Evolutionary conservation across 306 rosid genomes (phyloP).

Genomic region (Carpinus fangiana): DNA sequence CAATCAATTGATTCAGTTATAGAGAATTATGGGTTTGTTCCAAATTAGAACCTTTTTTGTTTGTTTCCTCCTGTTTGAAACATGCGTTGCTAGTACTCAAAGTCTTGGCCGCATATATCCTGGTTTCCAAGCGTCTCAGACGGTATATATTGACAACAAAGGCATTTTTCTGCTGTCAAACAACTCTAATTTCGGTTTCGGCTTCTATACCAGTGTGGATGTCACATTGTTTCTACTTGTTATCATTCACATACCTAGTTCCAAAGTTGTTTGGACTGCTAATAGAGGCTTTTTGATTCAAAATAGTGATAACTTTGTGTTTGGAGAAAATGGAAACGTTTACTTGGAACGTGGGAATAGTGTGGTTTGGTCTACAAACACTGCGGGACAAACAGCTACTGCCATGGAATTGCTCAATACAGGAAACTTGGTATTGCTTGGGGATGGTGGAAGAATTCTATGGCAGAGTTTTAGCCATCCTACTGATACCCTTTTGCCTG

Average conservation of each 20-base stretch:
- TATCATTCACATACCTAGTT: constrained; percentile 31
- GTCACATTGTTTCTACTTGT: constrained; percentile 30
- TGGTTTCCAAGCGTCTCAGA: constrained; percentile 38
- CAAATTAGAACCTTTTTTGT: constrained; percentile 7
- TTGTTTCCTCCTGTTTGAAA: constrained; percentile 12
- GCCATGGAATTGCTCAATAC: constrained; percentile 36
- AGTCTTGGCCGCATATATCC: constrained; percentile 27
- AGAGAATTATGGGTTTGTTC: neutral
- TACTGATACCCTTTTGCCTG: constrained; percentile 43
- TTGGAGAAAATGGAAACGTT: constrained; percentile 30
- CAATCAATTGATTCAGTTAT: neutral
- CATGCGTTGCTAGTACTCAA: constrained; percentile 27
- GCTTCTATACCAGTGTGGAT: constrained; percentile 30
- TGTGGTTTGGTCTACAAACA: constrained; percentile 34
- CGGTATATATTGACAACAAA: constrained; percentile 11
- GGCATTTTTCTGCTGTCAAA: constrained; percentile 41
- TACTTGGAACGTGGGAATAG: constrained; percentile 13
- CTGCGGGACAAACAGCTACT: constrained; percentile 23
- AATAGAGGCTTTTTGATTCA: constrained; percentile 26
- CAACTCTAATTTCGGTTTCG: constrained; percentile 30
- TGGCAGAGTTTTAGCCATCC: constrained; percentile 53
- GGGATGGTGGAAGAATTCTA: constrained; percentile 27
- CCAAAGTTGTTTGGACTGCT: constrained; percentile 40
- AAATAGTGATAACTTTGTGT: constrained; percentile 22
- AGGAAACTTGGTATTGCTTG: constrained; percentile 44